These are phyloP conservation scores for Vaccinium darrowii DNA, from an alignment of 148 eudicot species.

Conservation along the genomic window DNA sequence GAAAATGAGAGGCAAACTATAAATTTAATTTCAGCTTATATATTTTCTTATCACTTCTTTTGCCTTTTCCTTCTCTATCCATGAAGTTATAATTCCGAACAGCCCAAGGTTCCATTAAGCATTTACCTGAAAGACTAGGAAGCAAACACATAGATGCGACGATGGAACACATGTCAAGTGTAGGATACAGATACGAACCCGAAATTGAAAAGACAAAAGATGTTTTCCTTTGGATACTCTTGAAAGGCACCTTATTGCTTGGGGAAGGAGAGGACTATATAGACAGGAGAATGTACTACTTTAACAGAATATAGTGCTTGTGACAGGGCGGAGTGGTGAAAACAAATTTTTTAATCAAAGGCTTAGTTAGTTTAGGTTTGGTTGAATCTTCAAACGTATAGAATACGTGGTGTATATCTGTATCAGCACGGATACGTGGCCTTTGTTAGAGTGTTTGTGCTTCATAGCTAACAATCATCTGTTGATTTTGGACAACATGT, in stretches of 20 bases:
- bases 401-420: not conserved
- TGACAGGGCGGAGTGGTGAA: not conserved
- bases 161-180: not conserved
- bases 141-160: not conserved
- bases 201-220: not conserved
- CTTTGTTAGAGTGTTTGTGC: not conserved
- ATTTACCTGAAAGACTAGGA: not conserved
- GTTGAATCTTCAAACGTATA: not conserved
- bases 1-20: not conserved
- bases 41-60: not conserved
- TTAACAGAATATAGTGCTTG: not conserved
- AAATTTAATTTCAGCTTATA: not conserved
- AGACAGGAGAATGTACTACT: not conserved
- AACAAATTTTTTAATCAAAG: not conserved
- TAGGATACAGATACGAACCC: not conserved
- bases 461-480: slow-evolving; percentile 3
- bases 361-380: not conserved
- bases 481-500: not conserved
- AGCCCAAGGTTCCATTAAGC: not conserved
- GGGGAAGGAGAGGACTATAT: not conserved
- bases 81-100: not conserved
- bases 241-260: not conserved
- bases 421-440: no score
- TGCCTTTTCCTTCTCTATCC: not conserved
- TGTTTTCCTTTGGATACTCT: not conserved